A percentile compares a stretch with the other conserved stretches of the same genome.
Conservation (phyloP, 106 monocot species). For the Dendrobium chrysotoxum region DNA sequence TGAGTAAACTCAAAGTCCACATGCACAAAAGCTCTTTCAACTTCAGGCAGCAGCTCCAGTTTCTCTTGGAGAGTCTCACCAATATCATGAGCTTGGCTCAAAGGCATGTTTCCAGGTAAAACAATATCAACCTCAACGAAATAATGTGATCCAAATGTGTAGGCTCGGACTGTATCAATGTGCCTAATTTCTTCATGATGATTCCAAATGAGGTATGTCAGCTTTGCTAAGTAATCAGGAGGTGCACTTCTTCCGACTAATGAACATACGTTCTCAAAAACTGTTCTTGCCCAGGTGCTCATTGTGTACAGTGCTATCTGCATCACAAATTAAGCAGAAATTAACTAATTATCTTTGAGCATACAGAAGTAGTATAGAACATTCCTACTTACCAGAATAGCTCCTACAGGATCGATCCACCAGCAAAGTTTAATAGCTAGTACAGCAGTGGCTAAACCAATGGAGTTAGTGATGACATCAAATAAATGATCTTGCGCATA, state of each 20-base stretch:
- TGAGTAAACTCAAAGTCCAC: constrained; percentile 55
- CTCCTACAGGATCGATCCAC: constrained; percentile 88
- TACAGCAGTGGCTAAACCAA: constrained; percentile 60
- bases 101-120: constrained; percentile 32
- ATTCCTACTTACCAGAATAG: constrained; percentile 49
- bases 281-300: constrained; percentile 37
- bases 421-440: constrained; percentile 45
- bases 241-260: constrained; percentile 40
- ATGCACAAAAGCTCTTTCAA: constrained; percentile 59
- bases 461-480: constrained; percentile 84
- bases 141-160: constrained; percentile 39
- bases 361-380: no score
- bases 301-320: constrained; percentile 61
- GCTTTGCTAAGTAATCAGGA: constrained; percentile 35
- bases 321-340: no score
- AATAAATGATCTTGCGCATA: constrained; percentile 94
- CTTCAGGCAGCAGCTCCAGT: constrained; percentile 46
- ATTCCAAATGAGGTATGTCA: constrained; percentile 55
- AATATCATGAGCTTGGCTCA: constrained; percentile 45
- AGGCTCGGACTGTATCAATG: constrained; percentile 53
- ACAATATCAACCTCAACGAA: constrained; percentile 62
- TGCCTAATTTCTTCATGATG: constrained; percentile 40
- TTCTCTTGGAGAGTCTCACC: constrained; percentile 53
- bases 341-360: no score
- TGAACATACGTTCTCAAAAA: constrained; percentile 34